These are phyloP conservation scores for Kokia cookei DNA, from an alignment of 441 rosid species.

Conservation along the genomic window DNA sequence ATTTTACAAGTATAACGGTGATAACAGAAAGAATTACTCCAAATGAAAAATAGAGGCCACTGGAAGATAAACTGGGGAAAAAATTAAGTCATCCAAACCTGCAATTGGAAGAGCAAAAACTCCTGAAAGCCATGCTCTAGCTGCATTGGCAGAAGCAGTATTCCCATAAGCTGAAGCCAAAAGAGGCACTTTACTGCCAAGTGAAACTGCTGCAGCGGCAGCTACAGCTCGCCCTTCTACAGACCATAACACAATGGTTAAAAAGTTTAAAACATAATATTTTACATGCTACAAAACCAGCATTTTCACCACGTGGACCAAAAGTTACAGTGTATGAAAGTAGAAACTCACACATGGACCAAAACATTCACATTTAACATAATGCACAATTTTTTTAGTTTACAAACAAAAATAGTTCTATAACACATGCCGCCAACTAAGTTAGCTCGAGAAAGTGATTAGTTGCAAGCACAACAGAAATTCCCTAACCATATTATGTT, in stretches of 20 bases:
- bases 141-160: constrained; percentile 41
- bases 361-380: neutral
- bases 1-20: neutral
- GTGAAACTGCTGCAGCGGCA: constrained; percentile 64
- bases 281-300: neutral
- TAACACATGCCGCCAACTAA: neutral
- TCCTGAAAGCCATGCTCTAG: constrained; percentile 73
- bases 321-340: neutral
- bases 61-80: neutral
- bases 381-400: neutral
- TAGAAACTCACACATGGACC: neutral
- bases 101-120: constrained; percentile 74
- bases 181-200: constrained; percentile 45
- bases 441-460: neutral
- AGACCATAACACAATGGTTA: neutral
- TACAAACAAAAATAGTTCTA: neutral
- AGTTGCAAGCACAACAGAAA: neutral
- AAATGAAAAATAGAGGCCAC: neutral
- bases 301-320: neutral
- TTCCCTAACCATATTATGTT: neutral
- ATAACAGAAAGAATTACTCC: neutral
- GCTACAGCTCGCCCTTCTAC: constrained; percentile 70
- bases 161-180: constrained; percentile 48
- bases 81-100: constrained; percentile 36
- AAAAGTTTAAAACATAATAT: neutral